Conservation (phyloP, 2,329 filamentous ascomycete genomes). For the Pseudopyricularia cyperi region DNA sequence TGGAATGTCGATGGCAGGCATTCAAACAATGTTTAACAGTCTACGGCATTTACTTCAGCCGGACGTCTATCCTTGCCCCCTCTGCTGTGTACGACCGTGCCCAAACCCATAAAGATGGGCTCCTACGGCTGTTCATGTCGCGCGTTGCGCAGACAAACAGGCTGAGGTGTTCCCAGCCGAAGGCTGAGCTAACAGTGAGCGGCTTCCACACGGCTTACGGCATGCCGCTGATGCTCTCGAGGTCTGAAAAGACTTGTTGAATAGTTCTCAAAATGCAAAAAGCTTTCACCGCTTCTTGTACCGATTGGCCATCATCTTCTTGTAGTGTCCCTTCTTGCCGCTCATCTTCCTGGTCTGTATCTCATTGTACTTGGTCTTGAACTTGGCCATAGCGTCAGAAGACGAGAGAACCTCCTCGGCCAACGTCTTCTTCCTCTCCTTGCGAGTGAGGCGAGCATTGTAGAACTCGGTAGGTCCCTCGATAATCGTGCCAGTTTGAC, state of each 20-base stretch:
- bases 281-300: constrained; percentile 12
- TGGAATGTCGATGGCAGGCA: background rate
- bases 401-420: constrained; percentile 69
- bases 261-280: background rate
- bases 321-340: constrained; percentile 84
- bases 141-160: background rate
- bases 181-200: background rate
- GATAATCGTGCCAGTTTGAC: constrained; percentile 77
- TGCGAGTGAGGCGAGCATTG: constrained; percentile 68
- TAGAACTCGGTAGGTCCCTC: constrained; percentile 83
- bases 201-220: background rate
- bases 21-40: background rate
- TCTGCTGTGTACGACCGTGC: background rate
- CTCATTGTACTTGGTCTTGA: constrained; percentile 77
- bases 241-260: background rate
- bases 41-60: background rate
- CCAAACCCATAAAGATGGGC: background rate
- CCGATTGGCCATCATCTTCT: constrained; percentile 48
- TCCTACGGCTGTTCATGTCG: background rate
- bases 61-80: background rate
- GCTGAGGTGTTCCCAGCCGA: background rate
- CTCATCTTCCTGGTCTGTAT: constrained; percentile 74
- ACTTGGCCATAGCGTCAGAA: constrained; percentile 53
- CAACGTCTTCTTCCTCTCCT: constrained; percentile 76
- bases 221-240: background rate